Conservation (phyloP, 495 filamentous ascomycete species). For the Staphylotrichum longicolle region DNA sequence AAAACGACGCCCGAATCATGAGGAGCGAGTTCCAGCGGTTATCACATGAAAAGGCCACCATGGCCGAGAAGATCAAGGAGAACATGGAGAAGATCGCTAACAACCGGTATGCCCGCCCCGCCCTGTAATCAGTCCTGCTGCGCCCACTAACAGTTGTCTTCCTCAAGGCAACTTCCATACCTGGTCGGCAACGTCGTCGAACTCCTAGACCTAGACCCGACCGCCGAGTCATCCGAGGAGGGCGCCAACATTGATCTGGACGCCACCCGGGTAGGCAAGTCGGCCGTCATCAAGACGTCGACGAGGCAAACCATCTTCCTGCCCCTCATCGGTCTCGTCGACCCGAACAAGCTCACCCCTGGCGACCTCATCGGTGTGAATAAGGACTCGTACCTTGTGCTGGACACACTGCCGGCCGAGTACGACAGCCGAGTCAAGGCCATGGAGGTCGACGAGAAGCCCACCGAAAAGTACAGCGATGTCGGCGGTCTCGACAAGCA, state of each 20-base stretch:
- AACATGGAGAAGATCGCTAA: slow-evolving; percentile 99
- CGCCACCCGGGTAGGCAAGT: slow-evolving; percentile 94
- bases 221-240: slow-evolving; percentile 92
- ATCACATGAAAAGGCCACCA: slow-evolving; percentile 88
- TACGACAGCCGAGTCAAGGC: slow-evolving; percentile 99
- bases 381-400: slow-evolving; percentile 98
- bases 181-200: slow-evolving; percentile 98
- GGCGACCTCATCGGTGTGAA: slow-evolving; percentile 97
- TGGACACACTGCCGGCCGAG: slow-evolving; percentile 97
- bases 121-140: background rate
- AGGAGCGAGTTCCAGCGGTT: slow-evolving; percentile 93
- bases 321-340: slow-evolving; percentile 94
- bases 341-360: slow-evolving; percentile 87
- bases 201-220: slow-evolving; percentile 92
- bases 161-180: slow-evolving; percentile 85
- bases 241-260: slow-evolving; percentile 98
- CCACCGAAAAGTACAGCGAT: slow-evolving; percentile 97
- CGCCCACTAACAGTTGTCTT: slow-evolving; percentile 22
- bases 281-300: slow-evolving; percentile 99
- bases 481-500: slow-evolving; percentile 98
- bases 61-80: slow-evolving; percentile 98
- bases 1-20: slow-evolving; percentile 98
- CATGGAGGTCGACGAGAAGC: slow-evolving; percentile 99
- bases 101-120: slow-evolving; percentile 66
- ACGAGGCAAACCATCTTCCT: slow-evolving; percentile 99